Conservation (phyloP, 371 early-diverging fungal genomes). For the Caulochytrium protostelioides region DNA sequence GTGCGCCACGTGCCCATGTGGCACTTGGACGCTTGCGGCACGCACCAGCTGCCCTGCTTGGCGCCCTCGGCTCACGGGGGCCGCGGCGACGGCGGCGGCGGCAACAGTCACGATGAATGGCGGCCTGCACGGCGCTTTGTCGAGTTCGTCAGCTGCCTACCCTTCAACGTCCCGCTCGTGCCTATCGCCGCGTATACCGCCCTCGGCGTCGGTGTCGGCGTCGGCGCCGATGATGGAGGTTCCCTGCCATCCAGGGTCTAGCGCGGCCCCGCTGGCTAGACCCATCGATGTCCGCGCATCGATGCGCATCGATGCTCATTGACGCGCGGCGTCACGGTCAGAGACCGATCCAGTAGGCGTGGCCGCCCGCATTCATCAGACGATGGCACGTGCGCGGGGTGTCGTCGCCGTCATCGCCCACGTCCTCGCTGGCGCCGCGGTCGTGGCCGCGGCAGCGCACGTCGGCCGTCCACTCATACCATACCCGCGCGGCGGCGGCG, state of each 20-base stretch:
- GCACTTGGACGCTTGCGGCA: no score
- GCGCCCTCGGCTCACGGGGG: no score
- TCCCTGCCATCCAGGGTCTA: neutral
- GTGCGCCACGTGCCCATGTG: no score
- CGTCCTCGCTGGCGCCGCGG: neutral
- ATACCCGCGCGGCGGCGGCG: conserved; percentile 49
- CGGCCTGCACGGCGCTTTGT: no score
- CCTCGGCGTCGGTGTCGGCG: neutral
- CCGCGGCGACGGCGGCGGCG: no score
- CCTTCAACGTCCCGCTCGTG: no score
- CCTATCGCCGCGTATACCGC: no score
- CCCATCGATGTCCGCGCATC: neutral
- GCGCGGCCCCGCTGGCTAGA: neutral
- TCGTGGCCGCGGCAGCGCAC: conserved; percentile 11
- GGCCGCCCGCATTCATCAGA: conserved; percentile 32
- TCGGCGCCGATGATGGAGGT: neutral
- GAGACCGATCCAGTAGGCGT: conserved; percentile 38
- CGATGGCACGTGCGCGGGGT: conserved; percentile 7
- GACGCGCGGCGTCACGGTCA: conserved; percentile 5
- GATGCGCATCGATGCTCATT: neutral
- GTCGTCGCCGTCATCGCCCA: neutral
- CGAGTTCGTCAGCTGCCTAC: no score
- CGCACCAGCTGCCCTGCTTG: no score
- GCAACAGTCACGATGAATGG: no score
- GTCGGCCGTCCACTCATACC: conserved; percentile 73